A percentile compares a stretch with the other conserved stretches of the same genome.
phyloP scores from a whole-genome alignment of 495 filamentous ascomycete genomes.

The Podospora comata region DNA sequence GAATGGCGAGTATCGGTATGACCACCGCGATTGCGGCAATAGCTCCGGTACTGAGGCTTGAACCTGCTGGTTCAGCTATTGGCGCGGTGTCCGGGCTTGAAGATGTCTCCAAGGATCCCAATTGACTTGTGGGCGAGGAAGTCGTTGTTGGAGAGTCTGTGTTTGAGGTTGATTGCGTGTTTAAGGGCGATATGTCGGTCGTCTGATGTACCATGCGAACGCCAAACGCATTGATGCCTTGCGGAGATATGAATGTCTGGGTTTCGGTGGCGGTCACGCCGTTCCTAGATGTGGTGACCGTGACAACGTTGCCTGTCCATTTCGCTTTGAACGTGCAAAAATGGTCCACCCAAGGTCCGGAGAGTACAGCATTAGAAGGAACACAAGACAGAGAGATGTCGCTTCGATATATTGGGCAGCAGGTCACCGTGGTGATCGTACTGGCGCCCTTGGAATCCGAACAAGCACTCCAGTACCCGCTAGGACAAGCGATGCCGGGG shows the following conservation, averaged over 20 bases:
- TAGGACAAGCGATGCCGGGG: slow-evolving; percentile 28
- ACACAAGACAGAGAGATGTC: slow-evolving; percentile 22
- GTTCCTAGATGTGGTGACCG: slow-evolving; percentile 17
- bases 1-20: slow-evolving; percentile 20
- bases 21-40: slow-evolving; percentile 23
- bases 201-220: slow-evolving; percentile 30
- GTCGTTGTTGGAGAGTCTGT: background rate
- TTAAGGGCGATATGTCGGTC: slow-evolving; percentile 13
- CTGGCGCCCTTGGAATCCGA: slow-evolving; percentile 17
- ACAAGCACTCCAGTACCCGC: slow-evolving; percentile 29
- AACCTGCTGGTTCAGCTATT: background rate
- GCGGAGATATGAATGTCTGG: slow-evolving; percentile 7
- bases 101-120: background rate
- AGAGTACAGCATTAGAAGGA: slow-evolving; percentile 15
- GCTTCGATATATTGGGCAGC: slow-evolving; percentile 22
- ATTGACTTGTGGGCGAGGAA: background rate
- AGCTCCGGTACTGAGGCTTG: slow-evolving; percentile 21
- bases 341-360: slow-evolving; percentile 15
- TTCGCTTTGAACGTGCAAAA: slow-evolving; percentile 28
- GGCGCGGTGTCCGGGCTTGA: background rate
- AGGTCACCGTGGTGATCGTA: slow-evolving; percentile 31
- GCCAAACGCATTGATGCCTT: slow-evolving; percentile 27
- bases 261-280: slow-evolving; percentile 11
- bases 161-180: background rate
- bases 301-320: slow-evolving; percentile 4